Evolutionary conservation across 129 eudicot genomes (phyloP).

Genomic region (Smallanthus sonchifolius): DNA sequence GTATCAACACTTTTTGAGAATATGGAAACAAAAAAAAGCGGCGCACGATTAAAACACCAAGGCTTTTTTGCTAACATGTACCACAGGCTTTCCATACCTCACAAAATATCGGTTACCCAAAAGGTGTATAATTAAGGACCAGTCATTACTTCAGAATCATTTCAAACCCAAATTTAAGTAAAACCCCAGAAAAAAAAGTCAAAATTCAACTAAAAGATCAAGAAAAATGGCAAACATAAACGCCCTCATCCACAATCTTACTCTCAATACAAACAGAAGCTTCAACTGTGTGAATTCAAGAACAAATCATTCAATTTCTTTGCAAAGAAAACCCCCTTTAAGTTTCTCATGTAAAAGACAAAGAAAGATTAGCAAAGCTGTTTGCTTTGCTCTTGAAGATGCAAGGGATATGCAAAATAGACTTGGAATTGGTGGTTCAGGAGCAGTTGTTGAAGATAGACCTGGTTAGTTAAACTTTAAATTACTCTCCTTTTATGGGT

Average conservation of each 20-base stretch:
- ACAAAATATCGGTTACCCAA: slow-evolving; percentile 21
- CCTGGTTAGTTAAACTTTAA: slow-evolving; percentile 34
- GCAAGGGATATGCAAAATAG: slow-evolving; percentile 37
- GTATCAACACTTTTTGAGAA: background rate
- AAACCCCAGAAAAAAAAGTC: no score
- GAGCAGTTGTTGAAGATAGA: slow-evolving; percentile 51
- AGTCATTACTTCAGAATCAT: slow-evolving; percentile 2
- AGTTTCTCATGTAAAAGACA: slow-evolving; percentile 25
- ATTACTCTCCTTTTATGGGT: background rate
- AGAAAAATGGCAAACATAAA: slow-evolving; percentile 51
- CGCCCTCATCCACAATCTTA: slow-evolving; percentile 56
- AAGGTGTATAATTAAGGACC: background rate
- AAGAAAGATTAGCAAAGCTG: slow-evolving; percentile 35
- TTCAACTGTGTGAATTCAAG: slow-evolving; percentile 47
- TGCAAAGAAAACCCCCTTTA: slow-evolving; percentile 35
- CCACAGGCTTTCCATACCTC: background rate
- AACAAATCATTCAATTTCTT: slow-evolving; percentile 6
- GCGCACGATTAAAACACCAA: no score
- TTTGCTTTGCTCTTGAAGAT: slow-evolving; percentile 78
- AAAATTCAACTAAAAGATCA: background rate
- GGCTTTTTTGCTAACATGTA: background rate
- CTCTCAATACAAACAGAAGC: slow-evolving; percentile 41
- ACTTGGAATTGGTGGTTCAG: slow-evolving; percentile 37
- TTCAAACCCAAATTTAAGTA: background rate
- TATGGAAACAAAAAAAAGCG: no score